phyloP scores from a whole-genome alignment of 2,329 filamentous ascomycete species.

The Fusarium udum region DNA sequence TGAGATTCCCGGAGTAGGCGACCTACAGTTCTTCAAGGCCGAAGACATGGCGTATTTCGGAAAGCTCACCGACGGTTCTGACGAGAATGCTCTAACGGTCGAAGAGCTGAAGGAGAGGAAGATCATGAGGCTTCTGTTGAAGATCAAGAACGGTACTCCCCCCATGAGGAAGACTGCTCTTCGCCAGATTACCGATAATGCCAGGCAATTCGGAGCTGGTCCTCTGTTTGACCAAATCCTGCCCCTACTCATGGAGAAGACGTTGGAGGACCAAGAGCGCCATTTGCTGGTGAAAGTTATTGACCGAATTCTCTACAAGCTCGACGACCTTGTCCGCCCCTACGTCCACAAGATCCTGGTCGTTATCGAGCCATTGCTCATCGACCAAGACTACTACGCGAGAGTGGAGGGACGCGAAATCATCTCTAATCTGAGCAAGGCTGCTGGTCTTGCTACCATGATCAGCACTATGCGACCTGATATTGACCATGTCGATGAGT shows the following conservation, averaged over 20 bases:
- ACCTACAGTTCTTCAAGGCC: conserved; percentile 97
- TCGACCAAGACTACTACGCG: conserved; percentile 99
- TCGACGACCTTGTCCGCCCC: conserved; percentile 94
- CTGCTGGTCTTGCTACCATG: conserved; percentile 96
- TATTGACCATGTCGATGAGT: conserved; percentile 98
- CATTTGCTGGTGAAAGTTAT: conserved; percentile 99
- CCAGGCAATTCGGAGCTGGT: conserved; percentile 92
- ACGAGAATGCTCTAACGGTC: conserved; percentile 90
- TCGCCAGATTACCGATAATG: conserved; percentile 96
- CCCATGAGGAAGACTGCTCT: conserved; percentile 98
- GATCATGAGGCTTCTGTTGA: conserved; percentile 95
- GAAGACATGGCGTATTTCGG: conserved; percentile 99
- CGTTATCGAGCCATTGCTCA: conserved; percentile 98
- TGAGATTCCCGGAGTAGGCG: conserved; percentile 94
- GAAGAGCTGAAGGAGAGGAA: conserved; percentile 98
- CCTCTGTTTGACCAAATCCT: conserved; percentile 97
- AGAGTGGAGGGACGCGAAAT: conserved; percentile 98
- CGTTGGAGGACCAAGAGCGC: conserved; percentile 95
- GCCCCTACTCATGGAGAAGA: conserved; percentile 97
- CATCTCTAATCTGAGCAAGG: conserved; percentile 97
- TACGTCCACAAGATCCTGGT: conserved; percentile 99
- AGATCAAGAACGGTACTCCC: conserved; percentile 99
- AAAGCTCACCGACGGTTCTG: conserved; percentile 92
- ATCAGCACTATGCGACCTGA: conserved; percentile 99
- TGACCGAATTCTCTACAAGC: conserved; percentile 96